phyloP scores from a whole-genome alignment of 2,329 filamentous ascomycete species.

The Venturia pyrina region DNA sequence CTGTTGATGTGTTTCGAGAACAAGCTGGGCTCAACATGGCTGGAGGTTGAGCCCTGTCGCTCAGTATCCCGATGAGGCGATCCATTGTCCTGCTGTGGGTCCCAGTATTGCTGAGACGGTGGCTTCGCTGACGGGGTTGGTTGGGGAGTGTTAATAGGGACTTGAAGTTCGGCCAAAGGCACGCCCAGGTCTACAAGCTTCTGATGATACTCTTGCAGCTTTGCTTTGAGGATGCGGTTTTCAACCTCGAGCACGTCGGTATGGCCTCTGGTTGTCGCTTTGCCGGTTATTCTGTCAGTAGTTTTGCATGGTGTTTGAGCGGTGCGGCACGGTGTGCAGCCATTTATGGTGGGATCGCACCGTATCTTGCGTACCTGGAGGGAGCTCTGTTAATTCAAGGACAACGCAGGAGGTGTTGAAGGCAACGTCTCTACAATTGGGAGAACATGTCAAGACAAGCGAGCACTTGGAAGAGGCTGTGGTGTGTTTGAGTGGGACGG shows the following conservation, averaged over 20 bases:
- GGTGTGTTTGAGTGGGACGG: neutral
- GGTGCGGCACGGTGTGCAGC: constrained; percentile 71
- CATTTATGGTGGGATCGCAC: constrained; percentile 70
- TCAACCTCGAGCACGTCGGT: constrained; percentile 66
- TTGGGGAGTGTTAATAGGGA: neutral
- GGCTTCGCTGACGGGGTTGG: neutral
- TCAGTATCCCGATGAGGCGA: constrained; percentile 2
- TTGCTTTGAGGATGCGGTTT: constrained; percentile 54
- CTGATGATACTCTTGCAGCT: constrained; percentile 42
- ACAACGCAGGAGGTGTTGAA: neutral
- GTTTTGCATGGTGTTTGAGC: constrained; percentile 71
- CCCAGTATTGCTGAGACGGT: constrained; percentile 1
- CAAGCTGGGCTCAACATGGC: neutral
- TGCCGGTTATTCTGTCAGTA: constrained; percentile 77
- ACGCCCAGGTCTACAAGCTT: constrained; percentile 19
- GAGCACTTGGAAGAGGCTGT: neutral
- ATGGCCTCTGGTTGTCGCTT: constrained; percentile 69
- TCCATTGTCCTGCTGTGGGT: neutral
- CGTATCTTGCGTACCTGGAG: constrained; percentile 70
- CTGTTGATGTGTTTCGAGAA: constrained; percentile 1
- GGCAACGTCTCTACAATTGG: too few species aligned
- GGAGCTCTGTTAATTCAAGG: neutral
- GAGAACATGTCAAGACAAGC: too few species aligned
- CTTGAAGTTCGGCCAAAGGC: neutral
- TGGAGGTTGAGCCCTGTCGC: neutral